Evolutionary conservation across 768 basidiomycete genomes (phyloP).

Genomic region (Strobilomyces echinocephalus): DNA sequence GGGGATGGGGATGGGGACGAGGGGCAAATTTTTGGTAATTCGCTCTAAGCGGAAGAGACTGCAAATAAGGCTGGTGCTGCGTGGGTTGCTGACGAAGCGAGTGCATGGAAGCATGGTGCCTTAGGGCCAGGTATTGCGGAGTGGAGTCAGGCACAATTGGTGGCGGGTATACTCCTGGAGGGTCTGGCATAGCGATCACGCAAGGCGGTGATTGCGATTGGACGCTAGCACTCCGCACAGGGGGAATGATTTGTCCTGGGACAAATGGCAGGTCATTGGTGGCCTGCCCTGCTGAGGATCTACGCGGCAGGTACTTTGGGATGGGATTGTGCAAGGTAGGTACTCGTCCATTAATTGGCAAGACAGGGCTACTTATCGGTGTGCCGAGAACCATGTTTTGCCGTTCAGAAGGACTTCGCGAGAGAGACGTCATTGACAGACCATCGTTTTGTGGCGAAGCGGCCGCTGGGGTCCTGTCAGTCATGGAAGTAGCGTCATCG

Average conservation of each 20-base stretch:
- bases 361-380: constrained; percentile 1
- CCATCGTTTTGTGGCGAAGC: constrained; percentile 4
- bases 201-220: constrained; percentile 24
- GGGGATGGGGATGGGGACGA: constrained; percentile 22
- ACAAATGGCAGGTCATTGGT: constrained; percentile 25
- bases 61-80: constrained; percentile 18
- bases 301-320: constrained; percentile 18
- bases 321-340: constrained; percentile 19
- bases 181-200: constrained; percentile 19
- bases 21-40: constrained; percentile 12
- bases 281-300: constrained; percentile 20
- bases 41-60: constrained; percentile 10
- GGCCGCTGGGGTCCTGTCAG: not conserved
- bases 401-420: constrained; percentile 5
- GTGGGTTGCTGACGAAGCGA: constrained; percentile 27
- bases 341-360: constrained; percentile 11
- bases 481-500: not conserved
- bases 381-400: constrained; percentile 1
- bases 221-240: constrained; percentile 36
- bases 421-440: constrained; percentile 1
- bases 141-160: constrained; percentile 5
- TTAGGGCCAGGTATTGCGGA: constrained; percentile 10
- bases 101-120: constrained; percentile 24
- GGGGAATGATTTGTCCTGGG: constrained; percentile 36
- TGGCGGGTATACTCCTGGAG: constrained; percentile 16